Evolutionary conservation across 768 basidiomycete species (phyloP).

Genomic region (Holtermanniella nyarrowii): DNA sequence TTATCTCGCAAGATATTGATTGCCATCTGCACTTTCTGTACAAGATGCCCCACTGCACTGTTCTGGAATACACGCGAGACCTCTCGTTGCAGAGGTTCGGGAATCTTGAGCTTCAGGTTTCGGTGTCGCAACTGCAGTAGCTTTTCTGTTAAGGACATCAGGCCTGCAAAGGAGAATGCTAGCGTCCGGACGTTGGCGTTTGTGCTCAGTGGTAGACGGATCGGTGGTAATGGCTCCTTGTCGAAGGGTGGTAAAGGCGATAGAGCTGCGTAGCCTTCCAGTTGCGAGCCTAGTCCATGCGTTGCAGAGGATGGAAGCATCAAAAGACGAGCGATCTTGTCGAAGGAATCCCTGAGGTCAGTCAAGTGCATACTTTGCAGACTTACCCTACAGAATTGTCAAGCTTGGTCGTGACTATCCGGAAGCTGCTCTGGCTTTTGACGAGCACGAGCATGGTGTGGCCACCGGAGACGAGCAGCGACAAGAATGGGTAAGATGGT

Average conservation of each 20-base stretch:
- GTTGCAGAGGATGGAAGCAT: constrained; percentile 44
- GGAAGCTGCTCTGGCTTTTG: constrained; percentile 50
- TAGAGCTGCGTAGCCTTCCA: constrained; percentile 17
- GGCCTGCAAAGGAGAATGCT: constrained; percentile 67
- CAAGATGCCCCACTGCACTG: constrained; percentile 61
- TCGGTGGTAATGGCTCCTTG: constrained; percentile 1
- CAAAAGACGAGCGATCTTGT: constrained; percentile 68
- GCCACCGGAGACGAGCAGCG: constrained; percentile 83
- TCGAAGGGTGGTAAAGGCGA: constrained; percentile 16
- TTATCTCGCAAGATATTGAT: constrained; percentile 43
- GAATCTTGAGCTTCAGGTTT: constrained; percentile 21
- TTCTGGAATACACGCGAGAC: constrained; percentile 65
- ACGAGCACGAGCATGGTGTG: constrained; percentile 82
- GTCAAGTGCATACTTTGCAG: not conserved
- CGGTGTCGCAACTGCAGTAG: constrained; percentile 47
- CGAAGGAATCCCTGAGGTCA: constrained; percentile 51
- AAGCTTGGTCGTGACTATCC: constrained; percentile 59
- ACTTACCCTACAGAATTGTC: constrained; percentile 63
- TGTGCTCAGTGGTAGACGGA: constrained; percentile 14
- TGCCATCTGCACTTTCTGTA: constrained; percentile 58
- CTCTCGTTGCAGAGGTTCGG: constrained; percentile 26
- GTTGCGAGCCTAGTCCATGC: constrained; percentile 14
- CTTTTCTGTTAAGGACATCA: constrained; percentile 62
- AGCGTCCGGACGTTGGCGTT: constrained; percentile 41
- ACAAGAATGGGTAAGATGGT: constrained; percentile 73